These are phyloP conservation scores for Daldinia vernicosa DNA, from an alignment of 495 filamentous ascomycete genomes.

Conservation along the genomic window DNA sequence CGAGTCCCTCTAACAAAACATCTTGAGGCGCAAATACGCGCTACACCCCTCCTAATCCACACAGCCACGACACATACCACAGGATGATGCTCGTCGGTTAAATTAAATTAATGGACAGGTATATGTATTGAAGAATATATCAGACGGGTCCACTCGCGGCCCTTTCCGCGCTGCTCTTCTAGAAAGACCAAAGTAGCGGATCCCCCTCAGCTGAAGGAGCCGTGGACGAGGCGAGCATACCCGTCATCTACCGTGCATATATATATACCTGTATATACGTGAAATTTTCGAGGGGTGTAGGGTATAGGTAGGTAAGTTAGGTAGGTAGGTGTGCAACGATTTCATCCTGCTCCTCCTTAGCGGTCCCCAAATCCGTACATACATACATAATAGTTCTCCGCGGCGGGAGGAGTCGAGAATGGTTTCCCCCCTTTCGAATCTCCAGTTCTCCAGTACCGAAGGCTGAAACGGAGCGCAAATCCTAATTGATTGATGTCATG, in stretches of 20 bases:
- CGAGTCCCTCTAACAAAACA: neutral
- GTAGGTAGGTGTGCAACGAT: slow-evolving; percentile 7
- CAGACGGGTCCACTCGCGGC: slow-evolving; percentile 7
- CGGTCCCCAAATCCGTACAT: neutral
- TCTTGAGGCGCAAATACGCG: slow-evolving; percentile 11
- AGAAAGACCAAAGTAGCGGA: slow-evolving; percentile 20
- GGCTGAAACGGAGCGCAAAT: slow-evolving; percentile 28
- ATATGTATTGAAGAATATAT: slow-evolving; percentile 4
- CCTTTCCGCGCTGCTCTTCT: slow-evolving; percentile 22
- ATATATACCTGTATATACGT: neutral
- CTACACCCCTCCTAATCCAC: neutral
- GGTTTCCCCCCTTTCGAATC: neutral
- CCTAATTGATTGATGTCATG: slow-evolving; percentile 27
- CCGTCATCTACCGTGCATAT: neutral
- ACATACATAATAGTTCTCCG: neutral
- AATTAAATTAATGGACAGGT: slow-evolving; percentile 7
- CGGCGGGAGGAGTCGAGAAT: neutral
- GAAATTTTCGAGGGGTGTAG: neutral
- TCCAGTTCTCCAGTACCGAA: slow-evolving; percentile 20
- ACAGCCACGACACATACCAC: slow-evolving; percentile 7
- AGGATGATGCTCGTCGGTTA: slow-evolving; percentile 25
- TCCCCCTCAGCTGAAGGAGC: slow-evolving; percentile 29
- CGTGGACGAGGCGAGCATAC: slow-evolving; percentile 24
- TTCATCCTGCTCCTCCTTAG: neutral
- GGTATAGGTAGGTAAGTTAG: no score